Evolutionary conservation across 345 rosid species (phyloP), one percentile per base, ranked within the genome.

Genomic region (Zanthoxylum bungeanum): DNA sequence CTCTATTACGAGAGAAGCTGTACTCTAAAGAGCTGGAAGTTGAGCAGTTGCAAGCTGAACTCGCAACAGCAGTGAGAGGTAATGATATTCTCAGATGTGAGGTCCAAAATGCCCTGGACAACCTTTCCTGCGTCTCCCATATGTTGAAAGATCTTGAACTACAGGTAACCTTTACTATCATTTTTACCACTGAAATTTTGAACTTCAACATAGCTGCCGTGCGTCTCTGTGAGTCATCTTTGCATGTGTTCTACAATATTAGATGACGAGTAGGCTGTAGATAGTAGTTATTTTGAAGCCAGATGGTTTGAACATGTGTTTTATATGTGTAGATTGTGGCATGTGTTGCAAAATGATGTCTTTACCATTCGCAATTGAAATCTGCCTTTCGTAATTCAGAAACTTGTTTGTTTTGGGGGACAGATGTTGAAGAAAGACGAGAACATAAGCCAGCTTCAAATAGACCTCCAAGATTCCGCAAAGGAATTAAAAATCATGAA

Each of bases 361-460:
- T 27, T 44, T 44, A 44, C 16, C 21, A n/a, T n/a, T n/a, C 36
- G 27, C 11, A 42, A 8, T 11, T 17, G 36, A 55, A 55, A 9
- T 55, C 42, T 40, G 3, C 50, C 1, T 69, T 11, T 21, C 9
- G 28, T 19, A n/a, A 69, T 69, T 68, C 63, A 39, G 27, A 39
- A 69, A 46, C 66, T 59, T 8, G 3, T 27, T 27, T 70, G 42
- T 72, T 36, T 66, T 36, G 3, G 71, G 37, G n/a, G n/a, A n/a
- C 85, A 96, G 98, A 83, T 85, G 83, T 64, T 79, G 73, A 93
- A 91, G 85, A 96, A 91, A 80, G 96, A 93, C 9, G 97, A 93
- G 71, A 85, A 39, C 69, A 72, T 83, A 34, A 74, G 60, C 66
- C 77, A 60, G 67, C 89, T 89, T 17, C 87, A 85, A 73, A 82